Evolutionary conservation across 768 basidiomycete species (phyloP).

Genomic region (Mycena amicta): DNA sequence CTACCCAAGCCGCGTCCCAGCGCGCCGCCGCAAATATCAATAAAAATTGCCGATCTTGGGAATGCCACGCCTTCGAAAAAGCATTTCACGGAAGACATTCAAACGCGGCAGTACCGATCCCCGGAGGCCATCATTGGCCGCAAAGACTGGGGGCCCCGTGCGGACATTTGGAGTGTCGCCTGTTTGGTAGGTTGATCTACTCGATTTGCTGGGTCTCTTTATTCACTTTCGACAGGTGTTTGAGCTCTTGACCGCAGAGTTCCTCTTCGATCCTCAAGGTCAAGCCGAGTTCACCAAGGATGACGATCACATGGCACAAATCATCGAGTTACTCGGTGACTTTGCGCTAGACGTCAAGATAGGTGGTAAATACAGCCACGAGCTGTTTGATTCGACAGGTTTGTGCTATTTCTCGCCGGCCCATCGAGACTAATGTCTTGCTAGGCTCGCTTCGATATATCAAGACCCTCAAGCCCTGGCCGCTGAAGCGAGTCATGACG

Average conservation of each 20-base stretch:
- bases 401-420: constrained; percentile 27
- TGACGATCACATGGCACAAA: constrained; percentile 95
- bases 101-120: constrained; percentile 93
- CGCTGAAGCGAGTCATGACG: constrained; percentile 78
- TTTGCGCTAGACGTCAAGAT: constrained; percentile 72
- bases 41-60: constrained; percentile 94
- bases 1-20: constrained; percentile 17
- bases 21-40: constrained; percentile 56
- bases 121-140: constrained; percentile 93
- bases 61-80: constrained; percentile 91
- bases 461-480: constrained; percentile 75
- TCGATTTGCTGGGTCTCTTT: constrained; percentile 7
- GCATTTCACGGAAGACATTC: constrained; percentile 94
- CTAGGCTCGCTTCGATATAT: constrained; percentile 77
- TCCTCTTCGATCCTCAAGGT: constrained; percentile 87
- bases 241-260: constrained; percentile 89
- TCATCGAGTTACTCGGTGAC: constrained; percentile 89
- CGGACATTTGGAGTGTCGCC: constrained; percentile 90
- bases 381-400: constrained; percentile 60
- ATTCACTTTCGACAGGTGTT: constrained; percentile 55
- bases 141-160: constrained; percentile 82
- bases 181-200: constrained; percentile 60
- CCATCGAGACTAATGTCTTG: no score
- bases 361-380: constrained; percentile 82
- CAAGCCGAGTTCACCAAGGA: constrained; percentile 88